A percentile compares a stretch with the other conserved stretches of the same genome.
Evolutionary conservation across 139 green algal species (phyloP).

Genomic region (Closterium sp.): DNA sequence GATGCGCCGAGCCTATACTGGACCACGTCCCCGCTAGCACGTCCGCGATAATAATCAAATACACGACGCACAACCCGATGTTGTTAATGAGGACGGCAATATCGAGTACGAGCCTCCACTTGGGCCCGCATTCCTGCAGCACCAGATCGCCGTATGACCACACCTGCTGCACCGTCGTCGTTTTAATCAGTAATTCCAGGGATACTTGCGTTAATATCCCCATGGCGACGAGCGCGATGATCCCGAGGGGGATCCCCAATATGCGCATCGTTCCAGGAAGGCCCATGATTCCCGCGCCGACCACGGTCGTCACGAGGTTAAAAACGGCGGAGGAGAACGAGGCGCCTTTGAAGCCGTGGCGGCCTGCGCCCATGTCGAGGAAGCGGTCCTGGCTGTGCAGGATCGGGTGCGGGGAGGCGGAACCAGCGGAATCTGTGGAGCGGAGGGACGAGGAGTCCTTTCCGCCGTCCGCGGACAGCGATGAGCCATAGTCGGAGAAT

Average conservation of each 20-base stretch:
- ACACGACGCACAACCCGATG: constrained; percentile 28
- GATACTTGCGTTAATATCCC: constrained; percentile 21
- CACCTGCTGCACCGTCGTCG: constrained; percentile 19
- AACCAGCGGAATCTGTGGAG: not conserved
- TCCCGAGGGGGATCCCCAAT: constrained; percentile 30
- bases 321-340: constrained; percentile 1
- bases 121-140: not conserved
- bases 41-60: constrained; percentile 46
- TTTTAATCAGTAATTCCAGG: constrained; percentile 20
- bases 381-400: not conserved
- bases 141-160: constrained; percentile 42
- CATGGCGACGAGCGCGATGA: constrained; percentile 27
- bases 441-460: not conserved
- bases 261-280: constrained; percentile 37
- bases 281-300: constrained; percentile 41
- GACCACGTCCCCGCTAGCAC: constrained; percentile 32
- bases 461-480: not conserved
- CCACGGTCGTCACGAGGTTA: constrained; percentile 6
- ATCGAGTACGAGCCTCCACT: constrained; percentile 14
- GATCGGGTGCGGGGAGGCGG: not conserved
- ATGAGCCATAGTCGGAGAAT: not conserved
- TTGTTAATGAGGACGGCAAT: constrained; percentile 34
- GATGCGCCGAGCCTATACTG: not conserved
- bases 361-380: not conserved
- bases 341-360: not conserved